Conservation (phyloP, 179 eudicot genomes). For the Carnegiea gigantea region DNA sequence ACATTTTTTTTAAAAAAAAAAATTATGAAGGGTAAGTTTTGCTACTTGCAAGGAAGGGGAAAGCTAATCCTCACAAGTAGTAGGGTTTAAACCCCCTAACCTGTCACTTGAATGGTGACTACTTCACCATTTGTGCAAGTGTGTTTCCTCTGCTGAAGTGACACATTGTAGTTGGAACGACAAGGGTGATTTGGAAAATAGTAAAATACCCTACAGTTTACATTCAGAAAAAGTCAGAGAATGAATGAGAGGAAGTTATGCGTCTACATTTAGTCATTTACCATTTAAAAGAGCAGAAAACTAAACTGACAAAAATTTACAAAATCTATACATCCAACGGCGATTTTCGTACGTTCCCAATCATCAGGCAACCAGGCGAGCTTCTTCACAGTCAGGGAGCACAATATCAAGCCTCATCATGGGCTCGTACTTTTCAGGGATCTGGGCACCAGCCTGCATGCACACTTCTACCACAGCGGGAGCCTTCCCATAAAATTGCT, state of each 20-base stretch:
- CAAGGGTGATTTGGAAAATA: not conserved
- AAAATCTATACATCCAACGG: constrained; percentile 6
- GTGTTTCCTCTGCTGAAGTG: too few relatives aligned
- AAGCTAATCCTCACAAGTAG: too few relatives aligned
- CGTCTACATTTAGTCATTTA: not conserved
- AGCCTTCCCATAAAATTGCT: constrained; percentile 85
- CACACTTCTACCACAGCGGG: constrained; percentile 90
- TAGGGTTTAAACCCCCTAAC: too few relatives aligned
- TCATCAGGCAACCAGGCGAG: constrained; percentile 59
- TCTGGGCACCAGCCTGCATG: constrained; percentile 75
- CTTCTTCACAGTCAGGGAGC: constrained; percentile 78
- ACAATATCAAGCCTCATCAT: constrained; percentile 96
- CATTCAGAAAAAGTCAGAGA: too few relatives aligned
- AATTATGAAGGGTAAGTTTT: too few relatives aligned
- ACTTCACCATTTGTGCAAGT: too few relatives aligned
- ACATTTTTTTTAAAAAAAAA: too few relatives aligned
- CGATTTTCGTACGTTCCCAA: not conserved
- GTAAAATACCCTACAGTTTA: too few relatives aligned
- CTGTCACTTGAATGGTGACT: too few relatives aligned
- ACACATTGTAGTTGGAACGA: too few relatives aligned
- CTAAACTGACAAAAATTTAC: constrained; percentile 20
- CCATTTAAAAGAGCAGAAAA: not conserved
- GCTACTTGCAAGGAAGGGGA: too few relatives aligned
- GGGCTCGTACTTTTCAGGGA: constrained; percentile 72
- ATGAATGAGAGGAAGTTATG: not conserved